Base-by-base conservation (phyloP, 768 basidiomycete genomes). In the Daedalea quercina region DNA sequence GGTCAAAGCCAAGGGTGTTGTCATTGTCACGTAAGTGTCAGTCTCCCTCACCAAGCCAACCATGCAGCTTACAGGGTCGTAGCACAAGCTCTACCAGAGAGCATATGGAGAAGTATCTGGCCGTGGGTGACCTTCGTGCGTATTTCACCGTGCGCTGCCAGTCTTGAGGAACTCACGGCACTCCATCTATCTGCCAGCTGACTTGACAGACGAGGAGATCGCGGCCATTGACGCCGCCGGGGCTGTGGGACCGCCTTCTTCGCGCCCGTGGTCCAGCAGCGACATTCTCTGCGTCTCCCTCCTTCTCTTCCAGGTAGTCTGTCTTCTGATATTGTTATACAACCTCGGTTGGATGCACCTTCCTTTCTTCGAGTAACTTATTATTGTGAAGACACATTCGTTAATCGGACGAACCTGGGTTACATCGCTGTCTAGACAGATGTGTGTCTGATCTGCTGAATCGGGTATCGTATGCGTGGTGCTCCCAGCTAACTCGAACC, bases 71-170 rank as follows among this genome's bases (percentile, higher is more conserved):
- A 46, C 9, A 2, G 13, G 1, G 22, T 8, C 42, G 13, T 20
- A 85, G 84, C 6, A 87, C 84, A 15, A 83, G 80, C 51, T 77
- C 77, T 1, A 84, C 64, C 50, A 78, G 76, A 54, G 70, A 79
- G 40, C 81, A 81, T 47, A 71, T 90, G 37, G 66, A 81, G 57
- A 80, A 87, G 57, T 90, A 90, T 61, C 70, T 89, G 40, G 81
- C 71, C 2, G 79, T 81, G 7, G 81, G 76, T 2, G 84, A 90
- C 54, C 70, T 83, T 8, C 69, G 76, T 77, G 54, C 37, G 72
- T 68, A 35, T 43, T 23, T 20, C 12, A 24, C 26, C 17, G 13
- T 23, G 0, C 11, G 8, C 26, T 25, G 25, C 48, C 40, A 8
- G 12, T 3, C 48, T 11, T 9, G 15, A 8, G 31, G 17, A 33